Conservation (phyloP, 768 basidiomycete genomes). For the Nidularia sp. region DNA sequence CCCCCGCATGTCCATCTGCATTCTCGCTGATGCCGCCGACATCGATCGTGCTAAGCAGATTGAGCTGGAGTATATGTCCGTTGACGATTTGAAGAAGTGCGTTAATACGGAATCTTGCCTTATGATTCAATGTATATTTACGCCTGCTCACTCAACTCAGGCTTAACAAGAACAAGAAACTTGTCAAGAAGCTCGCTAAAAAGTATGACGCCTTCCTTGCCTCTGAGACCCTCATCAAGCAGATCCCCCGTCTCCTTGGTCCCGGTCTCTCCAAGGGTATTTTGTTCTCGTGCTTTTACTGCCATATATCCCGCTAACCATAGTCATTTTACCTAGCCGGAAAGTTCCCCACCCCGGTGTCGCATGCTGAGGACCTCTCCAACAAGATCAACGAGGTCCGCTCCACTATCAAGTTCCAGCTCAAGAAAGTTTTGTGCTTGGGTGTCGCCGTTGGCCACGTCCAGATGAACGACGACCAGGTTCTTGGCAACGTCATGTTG, state of each 20-base stretch:
- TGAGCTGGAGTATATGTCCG: conserved; percentile 98
- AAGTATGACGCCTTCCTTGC: conserved; percentile 99
- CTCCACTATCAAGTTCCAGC: conserved; percentile 99
- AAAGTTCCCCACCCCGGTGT: conserved; percentile 98
- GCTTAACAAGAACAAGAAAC: conserved; percentile 99
- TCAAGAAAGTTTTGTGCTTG: conserved; percentile 98
- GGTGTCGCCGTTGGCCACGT: conserved; percentile 98
- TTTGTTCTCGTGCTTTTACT: conserved; percentile 10
- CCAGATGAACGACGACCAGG: conserved; percentile 96
- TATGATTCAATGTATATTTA: background rate
- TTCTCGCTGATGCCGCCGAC: conserved; percentile 98
- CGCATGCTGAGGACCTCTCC: conserved; percentile 83
- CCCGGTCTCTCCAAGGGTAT: conserved; percentile 98
- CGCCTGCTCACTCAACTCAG: conserved; percentile 27
- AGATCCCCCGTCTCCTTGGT: conserved; percentile 98
- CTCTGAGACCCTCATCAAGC: conserved; percentile 97
- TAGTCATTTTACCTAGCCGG: conserved; percentile 54
- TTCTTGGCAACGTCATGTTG: conserved; percentile 96
- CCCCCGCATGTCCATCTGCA: conserved; percentile 99
- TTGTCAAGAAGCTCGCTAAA: conserved; percentile 99
- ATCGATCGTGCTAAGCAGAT: conserved; percentile 99
- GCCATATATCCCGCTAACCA: background rate
- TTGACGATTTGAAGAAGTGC: conserved; percentile 98
- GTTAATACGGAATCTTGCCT: conserved; percentile 10
- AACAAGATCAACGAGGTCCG: conserved; percentile 94